These are phyloP conservation scores for Diaporthe sp. DNA, from an alignment of 2,329 filamentous ascomycete species.

Conservation along the genomic window DNA sequence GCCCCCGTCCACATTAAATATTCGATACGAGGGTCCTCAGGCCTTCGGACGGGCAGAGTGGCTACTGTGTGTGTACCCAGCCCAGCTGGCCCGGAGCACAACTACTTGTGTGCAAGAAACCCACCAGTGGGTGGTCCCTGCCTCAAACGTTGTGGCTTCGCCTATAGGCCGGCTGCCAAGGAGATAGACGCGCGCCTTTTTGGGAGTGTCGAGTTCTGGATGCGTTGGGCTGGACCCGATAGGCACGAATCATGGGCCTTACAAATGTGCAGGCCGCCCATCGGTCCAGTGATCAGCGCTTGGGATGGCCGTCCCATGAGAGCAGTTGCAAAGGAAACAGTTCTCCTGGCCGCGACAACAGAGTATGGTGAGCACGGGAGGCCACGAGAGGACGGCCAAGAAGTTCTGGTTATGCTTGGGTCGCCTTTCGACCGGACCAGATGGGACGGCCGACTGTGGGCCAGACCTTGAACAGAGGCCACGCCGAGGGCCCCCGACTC, in stretches of 20 bases:
- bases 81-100: constrained; percentile 17
- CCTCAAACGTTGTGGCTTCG: constrained; percentile 11
- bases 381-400: background rate
- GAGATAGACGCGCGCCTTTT: constrained; percentile 24
- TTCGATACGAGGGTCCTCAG: constrained; percentile 17
- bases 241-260: constrained; percentile 12
- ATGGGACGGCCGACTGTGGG: background rate
- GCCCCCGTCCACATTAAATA: constrained; percentile 16
- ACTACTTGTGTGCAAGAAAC: constrained; percentile 9
- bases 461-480: background rate
- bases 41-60: constrained; percentile 1
- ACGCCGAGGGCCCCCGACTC: background rate
- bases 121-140: background rate
- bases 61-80: background rate
- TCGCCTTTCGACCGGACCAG: background rate
- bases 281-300: constrained; percentile 5
- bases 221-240: background rate
- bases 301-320: background rate
- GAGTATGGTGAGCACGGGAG: background rate
- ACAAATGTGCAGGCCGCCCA: background rate
- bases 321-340: background rate
- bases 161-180: constrained; percentile 5
- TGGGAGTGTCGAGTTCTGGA: constrained; percentile 4
- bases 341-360: background rate
- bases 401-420: constrained; percentile 2